Percentiles rank a stretch among this genome's conserved stretches.
phyloP scores from a whole-genome alignment of 768 basidiomycete genomes.

The Coprinopsis sp. region DNA sequence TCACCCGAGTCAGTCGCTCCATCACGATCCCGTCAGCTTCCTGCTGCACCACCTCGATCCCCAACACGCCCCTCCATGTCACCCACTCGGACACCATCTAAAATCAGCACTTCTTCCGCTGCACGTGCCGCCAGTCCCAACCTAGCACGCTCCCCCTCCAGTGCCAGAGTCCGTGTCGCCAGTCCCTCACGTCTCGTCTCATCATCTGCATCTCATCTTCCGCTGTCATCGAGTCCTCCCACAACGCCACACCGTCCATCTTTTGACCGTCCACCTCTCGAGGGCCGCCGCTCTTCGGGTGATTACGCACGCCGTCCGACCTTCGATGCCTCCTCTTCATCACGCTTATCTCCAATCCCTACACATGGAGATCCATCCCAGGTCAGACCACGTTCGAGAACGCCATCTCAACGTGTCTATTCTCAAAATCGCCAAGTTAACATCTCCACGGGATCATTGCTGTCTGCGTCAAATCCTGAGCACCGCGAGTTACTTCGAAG shows the following conservation, averaged over 20 bases:
- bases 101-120: conserved; percentile 11
- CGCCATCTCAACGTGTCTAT: conserved; percentile 46
- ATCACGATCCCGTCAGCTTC: not conserved
- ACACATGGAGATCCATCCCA: conserved; percentile 27
- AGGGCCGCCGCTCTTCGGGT: conserved; percentile 14
- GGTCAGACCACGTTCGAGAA: conserved; percentile 38
- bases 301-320: conserved; percentile 32
- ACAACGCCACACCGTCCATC: conserved; percentile 33
- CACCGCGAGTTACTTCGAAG: conserved; percentile 64
- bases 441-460: conserved; percentile 54
- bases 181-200: conserved; percentile 42
- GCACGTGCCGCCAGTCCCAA: conserved; percentile 17
- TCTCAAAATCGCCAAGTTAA: conserved; percentile 54
- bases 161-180: conserved; percentile 30
- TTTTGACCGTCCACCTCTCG: conserved; percentile 23
- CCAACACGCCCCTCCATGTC: not conserved
- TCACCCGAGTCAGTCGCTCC: conserved; percentile 4
- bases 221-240: conserved; percentile 32
- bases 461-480: conserved; percentile 45
- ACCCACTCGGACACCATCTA: conserved; percentile 1
- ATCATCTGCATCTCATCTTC: conserved; percentile 47
- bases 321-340: conserved; percentile 31
- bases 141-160: conserved; percentile 38
- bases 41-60: not conserved
- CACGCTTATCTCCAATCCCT: conserved; percentile 29